Conservation (phyloP, 257 asterid genomes). For the Nicotiana sylvestris region DNA sequence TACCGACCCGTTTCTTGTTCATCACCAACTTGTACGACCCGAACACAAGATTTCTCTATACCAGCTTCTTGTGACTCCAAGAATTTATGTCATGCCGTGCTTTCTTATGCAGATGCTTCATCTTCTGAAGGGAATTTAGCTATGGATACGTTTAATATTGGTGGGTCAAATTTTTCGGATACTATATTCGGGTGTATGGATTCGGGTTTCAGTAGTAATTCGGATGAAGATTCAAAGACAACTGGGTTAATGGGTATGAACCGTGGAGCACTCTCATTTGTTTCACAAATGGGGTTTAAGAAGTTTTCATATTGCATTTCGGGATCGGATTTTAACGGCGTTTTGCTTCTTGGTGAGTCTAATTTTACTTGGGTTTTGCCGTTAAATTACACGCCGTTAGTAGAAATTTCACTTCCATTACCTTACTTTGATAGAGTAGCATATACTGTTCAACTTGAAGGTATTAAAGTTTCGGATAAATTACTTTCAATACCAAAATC, state of each 20-base stretch:
- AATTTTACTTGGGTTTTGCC: constrained; percentile 58
- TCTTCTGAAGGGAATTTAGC: constrained; percentile 84
- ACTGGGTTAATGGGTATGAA: constrained; percentile 96
- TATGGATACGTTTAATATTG: constrained; percentile 45
- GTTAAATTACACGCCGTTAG: constrained; percentile 64
- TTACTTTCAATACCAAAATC: constrained; percentile 55
- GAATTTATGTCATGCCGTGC: constrained; percentile 73
- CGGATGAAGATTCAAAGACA: constrained; percentile 67
- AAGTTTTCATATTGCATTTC: constrained; percentile 88
- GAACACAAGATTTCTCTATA: constrained; percentile 78
- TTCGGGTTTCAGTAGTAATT: constrained; percentile 60
- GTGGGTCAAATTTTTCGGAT: constrained; percentile 52
- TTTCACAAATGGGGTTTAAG: constrained; percentile 79
- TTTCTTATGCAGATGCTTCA: constrained; percentile 72
- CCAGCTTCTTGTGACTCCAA: constrained; percentile 82
- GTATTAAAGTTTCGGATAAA: constrained; percentile 57
- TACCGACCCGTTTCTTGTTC: constrained; percentile 67
- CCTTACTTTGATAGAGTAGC: constrained; percentile 87
- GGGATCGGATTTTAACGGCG: constrained; percentile 60
- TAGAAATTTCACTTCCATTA: constrained; percentile 66
- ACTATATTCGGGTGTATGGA: constrained; percentile 86
- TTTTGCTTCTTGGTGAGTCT: constrained; percentile 60
- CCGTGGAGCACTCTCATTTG: constrained; percentile 75
- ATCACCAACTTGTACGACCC: constrained; percentile 70
- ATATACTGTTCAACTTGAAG: constrained; percentile 79